phyloP scores from a whole-genome alignment of 2,329 filamentous ascomycete species.

The Aureobasidium sp. region DNA sequence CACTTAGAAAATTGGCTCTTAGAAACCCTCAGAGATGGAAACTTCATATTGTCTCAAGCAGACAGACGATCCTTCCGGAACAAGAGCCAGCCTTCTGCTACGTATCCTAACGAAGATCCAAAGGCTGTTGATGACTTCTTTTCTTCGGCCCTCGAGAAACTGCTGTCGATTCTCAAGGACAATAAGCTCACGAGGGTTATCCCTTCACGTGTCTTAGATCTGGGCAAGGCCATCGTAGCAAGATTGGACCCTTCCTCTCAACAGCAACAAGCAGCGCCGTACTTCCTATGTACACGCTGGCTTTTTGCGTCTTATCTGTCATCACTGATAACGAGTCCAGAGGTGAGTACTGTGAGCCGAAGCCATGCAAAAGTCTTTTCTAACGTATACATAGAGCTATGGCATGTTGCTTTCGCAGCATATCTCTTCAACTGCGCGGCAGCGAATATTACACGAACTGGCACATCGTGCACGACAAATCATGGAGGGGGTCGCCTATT shows the following conservation, averaged over 20 bases:
- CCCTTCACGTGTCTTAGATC: conserved; percentile 72
- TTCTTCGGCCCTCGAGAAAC: conserved; percentile 64
- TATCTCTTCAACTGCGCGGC: conserved; percentile 81
- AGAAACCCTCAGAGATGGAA: conserved; percentile 86
- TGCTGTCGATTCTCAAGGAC: conserved; percentile 83
- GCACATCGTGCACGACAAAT: conserved; percentile 65
- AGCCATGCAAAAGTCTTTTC: conserved; percentile 22
- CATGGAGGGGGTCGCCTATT: conserved; percentile 53
- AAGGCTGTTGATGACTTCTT: conserved; percentile 84
- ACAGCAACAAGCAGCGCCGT: conserved; percentile 61
- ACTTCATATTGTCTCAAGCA: conserved; percentile 79
- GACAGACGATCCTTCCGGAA: conserved; percentile 64
- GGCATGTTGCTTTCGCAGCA: conserved; percentile 76
- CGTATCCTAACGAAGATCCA: conserved; percentile 64
- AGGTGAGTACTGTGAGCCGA: conserved; percentile 44
- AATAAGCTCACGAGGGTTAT: conserved; percentile 69
- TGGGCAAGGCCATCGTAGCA: conserved; percentile 73
- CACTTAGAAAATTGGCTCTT: conserved; percentile 93
- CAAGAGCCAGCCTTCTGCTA: conserved; percentile 60
- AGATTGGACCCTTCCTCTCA: conserved; percentile 57
- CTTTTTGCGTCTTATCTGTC: conserved; percentile 83
- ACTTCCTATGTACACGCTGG: conserved; percentile 83
- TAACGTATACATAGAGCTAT: conserved; percentile 36
- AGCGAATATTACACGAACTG: conserved; percentile 64
- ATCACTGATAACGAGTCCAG: conserved; percentile 77